Conservation (phyloP, 176 grass and related monocot species). For the Aegilops tauschii region DNA sequence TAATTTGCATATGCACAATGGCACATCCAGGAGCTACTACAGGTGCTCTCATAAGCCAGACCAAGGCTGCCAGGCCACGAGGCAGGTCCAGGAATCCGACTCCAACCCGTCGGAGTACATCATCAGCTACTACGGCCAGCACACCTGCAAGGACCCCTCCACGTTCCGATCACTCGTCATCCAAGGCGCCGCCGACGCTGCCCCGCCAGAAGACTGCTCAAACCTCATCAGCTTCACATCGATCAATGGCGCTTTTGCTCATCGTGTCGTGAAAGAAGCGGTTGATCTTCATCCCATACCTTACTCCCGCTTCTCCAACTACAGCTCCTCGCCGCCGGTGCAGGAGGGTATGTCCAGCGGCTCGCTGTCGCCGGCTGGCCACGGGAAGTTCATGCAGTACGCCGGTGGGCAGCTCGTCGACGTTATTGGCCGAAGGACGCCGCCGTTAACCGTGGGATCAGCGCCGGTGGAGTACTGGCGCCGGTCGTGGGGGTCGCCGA, state of each 20-base stretch:
- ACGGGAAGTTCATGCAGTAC: not conserved
- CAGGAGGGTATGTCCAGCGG: conserved; percentile 16
- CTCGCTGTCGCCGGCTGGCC: not conserved
- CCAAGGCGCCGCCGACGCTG: not conserved
- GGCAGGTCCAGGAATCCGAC: conserved; percentile 64
- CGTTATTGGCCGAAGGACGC: not conserved
- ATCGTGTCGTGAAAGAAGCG: not conserved
- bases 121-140: conserved; percentile 74
- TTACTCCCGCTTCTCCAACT: not conserved
- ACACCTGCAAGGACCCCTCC: conserved; percentile 69
- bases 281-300: not conserved
- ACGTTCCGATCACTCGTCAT: conserved; percentile 46
- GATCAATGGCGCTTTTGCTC: not conserved
- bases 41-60: conserved; percentile 76
- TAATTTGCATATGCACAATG: not conserved
- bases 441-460: conserved; percentile 31
- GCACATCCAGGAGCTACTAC: conserved; percentile 66
- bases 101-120: conserved; percentile 46
- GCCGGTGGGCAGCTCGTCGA: not conserved
- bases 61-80: conserved; percentile 59
- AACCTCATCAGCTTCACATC: conserved; percentile 64
- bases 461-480: conserved; percentile 27
- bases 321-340: not conserved
- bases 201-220: not conserved
- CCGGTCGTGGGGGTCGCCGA: not conserved